A percentile compares a stretch with the other conserved stretches of the same genome.
Conservation (phyloP, 345 rosid genomes). For the Luvunga scandens region DNA sequence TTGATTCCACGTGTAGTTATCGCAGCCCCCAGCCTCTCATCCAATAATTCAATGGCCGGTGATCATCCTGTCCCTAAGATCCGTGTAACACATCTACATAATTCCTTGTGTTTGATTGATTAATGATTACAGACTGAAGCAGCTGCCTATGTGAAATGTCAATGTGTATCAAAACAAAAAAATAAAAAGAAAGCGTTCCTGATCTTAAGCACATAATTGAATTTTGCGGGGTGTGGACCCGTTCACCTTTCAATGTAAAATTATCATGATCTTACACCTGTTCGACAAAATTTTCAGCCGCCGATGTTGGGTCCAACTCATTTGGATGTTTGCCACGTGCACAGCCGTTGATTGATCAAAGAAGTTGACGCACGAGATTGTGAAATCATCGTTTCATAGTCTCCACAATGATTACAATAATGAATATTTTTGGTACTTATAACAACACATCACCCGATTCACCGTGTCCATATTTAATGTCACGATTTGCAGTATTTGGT, state of each 20-base stretch:
- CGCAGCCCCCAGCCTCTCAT: not conserved
- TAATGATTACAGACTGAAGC: not conserved
- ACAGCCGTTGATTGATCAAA: not conserved
- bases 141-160: not conserved
- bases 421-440: not conserved
- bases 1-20: slow-evolving; percentile 13
- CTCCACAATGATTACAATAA: slow-evolving; percentile 1
- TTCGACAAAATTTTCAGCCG: not conserved
- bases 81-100: not conserved
- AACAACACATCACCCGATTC: too few relatives aligned
- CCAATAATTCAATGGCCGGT: not conserved
- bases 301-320: slow-evolving; percentile 22
- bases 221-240: not conserved
- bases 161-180: not conserved
- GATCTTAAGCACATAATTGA: slow-evolving; percentile 7
- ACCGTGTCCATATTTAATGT: too few relatives aligned
- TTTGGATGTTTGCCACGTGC: slow-evolving; percentile 24
- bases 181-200: not conserved
- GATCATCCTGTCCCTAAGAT: not conserved
- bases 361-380: not conserved
- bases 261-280: slow-evolving; percentile 12
- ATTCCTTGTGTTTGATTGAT: not conserved
- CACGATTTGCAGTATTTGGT: slow-evolving; percentile 7
- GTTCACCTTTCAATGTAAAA: not conserved
- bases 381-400: not conserved